Evolutionary conservation across 2,329 filamentous ascomycete species (phyloP).

Genomic region (Epichloe sylvatica): DNA sequence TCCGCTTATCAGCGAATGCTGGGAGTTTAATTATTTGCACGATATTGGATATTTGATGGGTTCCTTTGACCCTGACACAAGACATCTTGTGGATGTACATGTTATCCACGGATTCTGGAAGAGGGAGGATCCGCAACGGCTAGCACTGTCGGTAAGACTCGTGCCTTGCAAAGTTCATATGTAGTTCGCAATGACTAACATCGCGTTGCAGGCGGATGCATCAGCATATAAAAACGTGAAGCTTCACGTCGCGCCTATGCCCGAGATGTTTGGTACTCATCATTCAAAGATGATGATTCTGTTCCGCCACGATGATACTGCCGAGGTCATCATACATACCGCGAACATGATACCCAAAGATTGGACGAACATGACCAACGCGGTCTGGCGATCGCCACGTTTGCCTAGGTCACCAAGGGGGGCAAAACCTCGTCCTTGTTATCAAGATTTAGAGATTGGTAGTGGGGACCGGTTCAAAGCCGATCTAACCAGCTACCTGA

Average conservation of each 20-base stretch:
- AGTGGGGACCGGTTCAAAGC: constrained; percentile 59
- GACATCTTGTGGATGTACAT: constrained; percentile 35
- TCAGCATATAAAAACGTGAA: constrained; percentile 51
- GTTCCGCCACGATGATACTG: constrained; percentile 59
- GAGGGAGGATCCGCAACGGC: constrained; percentile 45
- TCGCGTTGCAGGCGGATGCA: constrained; percentile 22
- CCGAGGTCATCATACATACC: constrained; percentile 73
- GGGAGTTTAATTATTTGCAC: constrained; percentile 57
- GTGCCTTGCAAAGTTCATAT: neutral
- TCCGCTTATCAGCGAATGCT: constrained; percentile 57
- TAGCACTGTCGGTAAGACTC: constrained; percentile 39
- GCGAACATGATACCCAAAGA: constrained; percentile 84
- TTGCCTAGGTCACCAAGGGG: constrained; percentile 36
- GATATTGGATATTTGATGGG: constrained; percentile 43
- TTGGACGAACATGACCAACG: constrained; percentile 81
- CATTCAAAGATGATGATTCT: constrained; percentile 81
- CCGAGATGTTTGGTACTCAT: constrained; percentile 75
- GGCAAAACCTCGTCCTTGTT: neutral
- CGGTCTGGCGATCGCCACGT: constrained; percentile 61
- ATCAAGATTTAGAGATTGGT: constrained; percentile 24
- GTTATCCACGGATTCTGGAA: constrained; percentile 53
- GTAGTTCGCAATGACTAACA: neutral
- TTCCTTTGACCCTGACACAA: constrained; percentile 38
- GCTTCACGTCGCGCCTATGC: constrained; percentile 62
- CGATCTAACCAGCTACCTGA: constrained; percentile 61